These are phyloP conservation scores for Diplogelasinospora grovesii DNA, from an alignment of 495 filamentous ascomycete genomes.

Conservation along the genomic window DNA sequence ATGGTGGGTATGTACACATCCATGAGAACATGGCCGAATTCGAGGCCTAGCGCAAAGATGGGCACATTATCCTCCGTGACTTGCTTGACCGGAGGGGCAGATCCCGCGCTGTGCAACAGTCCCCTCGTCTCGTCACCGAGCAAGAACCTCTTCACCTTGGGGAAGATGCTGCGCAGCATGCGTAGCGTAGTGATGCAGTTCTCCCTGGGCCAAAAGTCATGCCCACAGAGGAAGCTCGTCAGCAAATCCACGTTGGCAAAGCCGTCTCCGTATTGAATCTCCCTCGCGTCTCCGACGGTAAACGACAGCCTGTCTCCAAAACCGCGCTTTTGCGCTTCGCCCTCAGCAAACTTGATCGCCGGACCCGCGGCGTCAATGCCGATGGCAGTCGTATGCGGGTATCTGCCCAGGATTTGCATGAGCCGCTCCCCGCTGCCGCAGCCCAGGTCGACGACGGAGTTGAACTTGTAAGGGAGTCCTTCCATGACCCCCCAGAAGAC, in stretches of 20 bases:
- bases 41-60: conserved; percentile 1
- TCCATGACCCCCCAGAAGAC: conserved; percentile 1
- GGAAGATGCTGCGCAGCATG: not conserved
- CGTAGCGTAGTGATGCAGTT: not conserved
- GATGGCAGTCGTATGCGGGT: not conserved
- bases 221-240: conserved; percentile 1
- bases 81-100: not conserved
- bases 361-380: conserved; percentile 1
- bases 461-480: not conserved
- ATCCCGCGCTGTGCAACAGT: not conserved
- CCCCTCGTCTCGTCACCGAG: not conserved
- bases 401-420: conserved; percentile 2
- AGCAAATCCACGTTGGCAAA: not conserved
- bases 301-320: not conserved
- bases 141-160: not conserved
- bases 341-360: not conserved
- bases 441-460: conserved; percentile 1
- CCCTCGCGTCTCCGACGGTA: not conserved
- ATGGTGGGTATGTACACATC: conserved; percentile 3
- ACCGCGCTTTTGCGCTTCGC: not conserved
- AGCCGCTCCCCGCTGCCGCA: conserved; percentile 4
- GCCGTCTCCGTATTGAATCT: not conserved
- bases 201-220: conserved; percentile 3
- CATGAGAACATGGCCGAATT: conserved; percentile 2
- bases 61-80: conserved; percentile 1